Evolutionary conservation across 2,329 filamentous ascomycete genomes (phyloP).

Genomic region (Neofusicoccum ribis): DNA sequence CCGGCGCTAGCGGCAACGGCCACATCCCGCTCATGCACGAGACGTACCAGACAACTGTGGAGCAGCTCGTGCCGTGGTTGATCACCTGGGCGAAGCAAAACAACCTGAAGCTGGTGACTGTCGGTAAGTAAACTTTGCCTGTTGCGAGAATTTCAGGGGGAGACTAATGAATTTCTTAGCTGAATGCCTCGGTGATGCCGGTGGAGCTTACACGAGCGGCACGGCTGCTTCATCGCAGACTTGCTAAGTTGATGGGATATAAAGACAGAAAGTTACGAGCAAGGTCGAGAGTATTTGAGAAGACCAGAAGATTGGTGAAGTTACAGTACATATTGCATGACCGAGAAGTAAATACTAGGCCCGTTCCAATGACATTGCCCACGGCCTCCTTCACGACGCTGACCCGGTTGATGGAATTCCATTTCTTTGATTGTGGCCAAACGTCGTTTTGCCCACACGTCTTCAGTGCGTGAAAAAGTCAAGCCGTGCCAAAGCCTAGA

Average conservation of each 20-base stretch:
- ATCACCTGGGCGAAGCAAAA: conserved; percentile 40
- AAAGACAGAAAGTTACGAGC: no score
- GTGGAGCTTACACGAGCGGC: conserved; percentile 27
- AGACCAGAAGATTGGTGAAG: no score
- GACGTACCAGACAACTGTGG: conserved; percentile 35
- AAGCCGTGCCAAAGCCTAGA: neutral
- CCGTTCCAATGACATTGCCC: neutral
- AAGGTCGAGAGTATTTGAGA: no score
- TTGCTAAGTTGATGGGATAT: neutral
- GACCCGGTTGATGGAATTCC: no score
- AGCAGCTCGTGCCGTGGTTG: conserved; percentile 37
- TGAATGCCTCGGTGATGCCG: conserved; percentile 34
- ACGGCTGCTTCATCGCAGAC: conserved; percentile 1
- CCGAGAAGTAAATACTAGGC: neutral
- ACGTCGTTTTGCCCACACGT: no score
- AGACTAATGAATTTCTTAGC: conserved; percentile 22
- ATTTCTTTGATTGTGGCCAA: no score
- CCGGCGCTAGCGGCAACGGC: conserved; percentile 35
- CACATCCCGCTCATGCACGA: conserved; percentile 40
- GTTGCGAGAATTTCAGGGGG: neutral
- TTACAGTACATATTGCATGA: conserved; percentile 2
- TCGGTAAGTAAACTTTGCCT: conserved; percentile 27
- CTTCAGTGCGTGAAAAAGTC: no score
- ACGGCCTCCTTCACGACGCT: neutral
- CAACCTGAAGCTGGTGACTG: conserved; percentile 37